Evolutionary conservation across 345 rosid genomes (phyloP).

Genomic region (Citrus unshiu): DNA sequence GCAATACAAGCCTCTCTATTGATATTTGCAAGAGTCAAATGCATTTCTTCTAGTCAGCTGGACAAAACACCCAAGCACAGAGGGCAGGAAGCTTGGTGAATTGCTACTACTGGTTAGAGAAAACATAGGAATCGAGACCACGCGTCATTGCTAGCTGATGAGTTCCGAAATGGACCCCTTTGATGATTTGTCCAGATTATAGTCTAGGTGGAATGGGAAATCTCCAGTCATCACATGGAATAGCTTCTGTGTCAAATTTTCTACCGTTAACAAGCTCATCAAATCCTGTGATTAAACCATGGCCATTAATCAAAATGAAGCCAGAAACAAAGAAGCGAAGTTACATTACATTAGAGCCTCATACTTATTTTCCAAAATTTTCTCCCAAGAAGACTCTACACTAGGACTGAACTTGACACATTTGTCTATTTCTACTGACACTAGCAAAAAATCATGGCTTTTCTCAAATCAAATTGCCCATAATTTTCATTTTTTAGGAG

Average conservation of each 20-base stretch:
- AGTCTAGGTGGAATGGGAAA: conserved; percentile 1
- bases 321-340: neutral
- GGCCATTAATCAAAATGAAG: conserved; percentile 21
- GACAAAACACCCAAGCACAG: neutral
- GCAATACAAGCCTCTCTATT: neutral
- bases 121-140: neutral
- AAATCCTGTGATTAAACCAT: conserved; percentile 20
- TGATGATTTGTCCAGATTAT: neutral
- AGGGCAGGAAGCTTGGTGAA: neutral
- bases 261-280: conserved; percentile 16
- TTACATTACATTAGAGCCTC: conserved; percentile 28
- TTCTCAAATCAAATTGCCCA: neutral
- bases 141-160: neutral
- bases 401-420: conserved; percentile 19
- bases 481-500: conserved; percentile 18
- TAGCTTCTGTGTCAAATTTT: conserved; percentile 19
- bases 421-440: conserved; percentile 22
- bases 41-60: neutral
- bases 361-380: conserved; percentile 23
- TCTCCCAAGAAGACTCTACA: conserved; percentile 2
- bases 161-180: neutral
- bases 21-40: neutral
- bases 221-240: neutral
- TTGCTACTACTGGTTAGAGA: neutral
- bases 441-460: conserved; percentile 14